Evolutionary conservation across 208 protist genomes (phyloP).

Genomic region (Acanthamoeba sp.): DNA sequence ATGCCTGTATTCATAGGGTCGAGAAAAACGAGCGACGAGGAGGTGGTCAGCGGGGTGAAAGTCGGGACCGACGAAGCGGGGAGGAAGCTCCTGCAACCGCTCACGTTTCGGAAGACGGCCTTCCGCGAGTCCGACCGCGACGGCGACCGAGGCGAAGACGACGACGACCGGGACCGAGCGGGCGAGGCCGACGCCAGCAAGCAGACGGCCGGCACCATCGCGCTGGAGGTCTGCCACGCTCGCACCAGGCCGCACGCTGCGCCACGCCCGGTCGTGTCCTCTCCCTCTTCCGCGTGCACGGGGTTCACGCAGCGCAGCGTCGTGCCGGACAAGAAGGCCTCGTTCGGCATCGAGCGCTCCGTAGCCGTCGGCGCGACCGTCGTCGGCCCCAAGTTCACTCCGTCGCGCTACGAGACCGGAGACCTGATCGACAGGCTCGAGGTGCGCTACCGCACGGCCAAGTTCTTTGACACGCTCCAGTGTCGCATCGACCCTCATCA

Average conservation of each 20-base stretch:
- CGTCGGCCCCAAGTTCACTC: background rate
- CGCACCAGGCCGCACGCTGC: background rate
- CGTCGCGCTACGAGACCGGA: background rate
- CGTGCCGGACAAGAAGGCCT: background rate
- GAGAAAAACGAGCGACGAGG: too few relatives aligned
- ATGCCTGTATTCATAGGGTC: too few relatives aligned
- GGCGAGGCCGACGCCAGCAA: background rate
- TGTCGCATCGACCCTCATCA: background rate
- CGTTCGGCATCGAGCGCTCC: background rate
- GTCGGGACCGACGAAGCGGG: background rate
- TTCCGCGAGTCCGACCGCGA: background rate
- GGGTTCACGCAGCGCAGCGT: background rate
- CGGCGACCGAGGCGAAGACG: background rate
- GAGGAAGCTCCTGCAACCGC: background rate
- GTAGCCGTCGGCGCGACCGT: background rate
- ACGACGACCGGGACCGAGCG: background rate
- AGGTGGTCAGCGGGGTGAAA: background rate
- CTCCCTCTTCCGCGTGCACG: too few relatives aligned
- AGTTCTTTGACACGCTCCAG: background rate
- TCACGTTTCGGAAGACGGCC: background rate
- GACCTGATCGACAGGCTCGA: background rate
- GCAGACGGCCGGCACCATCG: background rate
- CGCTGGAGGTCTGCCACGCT: background rate
- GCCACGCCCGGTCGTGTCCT: too few relatives aligned
- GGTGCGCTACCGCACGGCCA: background rate